phyloP scores from a whole-genome alignment of 768 basidiomycete species.

The Suillus spraguei region DNA sequence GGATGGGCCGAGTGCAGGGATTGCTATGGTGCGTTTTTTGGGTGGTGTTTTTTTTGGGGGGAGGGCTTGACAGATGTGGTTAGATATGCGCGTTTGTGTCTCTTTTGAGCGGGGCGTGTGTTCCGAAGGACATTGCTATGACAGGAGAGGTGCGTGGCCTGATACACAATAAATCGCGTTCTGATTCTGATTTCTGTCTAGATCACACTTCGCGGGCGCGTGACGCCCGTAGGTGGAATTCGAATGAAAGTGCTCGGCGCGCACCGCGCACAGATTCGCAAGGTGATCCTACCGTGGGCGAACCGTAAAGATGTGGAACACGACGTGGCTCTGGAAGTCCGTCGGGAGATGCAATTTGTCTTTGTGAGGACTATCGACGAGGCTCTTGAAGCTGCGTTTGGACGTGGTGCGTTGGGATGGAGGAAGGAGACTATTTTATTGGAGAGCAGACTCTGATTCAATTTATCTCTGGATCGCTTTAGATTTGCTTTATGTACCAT shows the following conservation, averaged over 20 bases:
- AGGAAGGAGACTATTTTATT: conserved; percentile 51
- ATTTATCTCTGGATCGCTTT: not conserved
- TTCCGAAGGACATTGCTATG: conserved; percentile 79
- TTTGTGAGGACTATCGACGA: conserved; percentile 82
- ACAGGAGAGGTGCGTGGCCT: conserved; percentile 73
- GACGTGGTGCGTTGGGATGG: conserved; percentile 68
- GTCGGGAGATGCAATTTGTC: conserved; percentile 75
- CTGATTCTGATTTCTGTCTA: conserved; percentile 22
- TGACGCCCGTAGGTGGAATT: conserved; percentile 87
- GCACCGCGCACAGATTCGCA: conserved; percentile 82
- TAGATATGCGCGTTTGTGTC: conserved; percentile 88
- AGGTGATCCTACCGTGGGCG: conserved; percentile 81
- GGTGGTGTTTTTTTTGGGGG: not conserved
- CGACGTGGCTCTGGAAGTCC: conserved; percentile 76
- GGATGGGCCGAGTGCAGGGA: conserved; percentile 89
- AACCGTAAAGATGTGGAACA: conserved; percentile 89
- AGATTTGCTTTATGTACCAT: conserved; percentile 2
- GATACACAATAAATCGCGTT: not conserved
- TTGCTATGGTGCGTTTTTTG: conserved; percentile 67
- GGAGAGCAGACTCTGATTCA: conserved; percentile 52
- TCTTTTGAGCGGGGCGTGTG: conserved; percentile 73
- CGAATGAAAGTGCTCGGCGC: conserved; percentile 92
- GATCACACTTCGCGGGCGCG: conserved; percentile 83
- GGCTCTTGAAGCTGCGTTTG: conserved; percentile 83
- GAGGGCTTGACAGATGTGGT: not conserved